These are phyloP conservation scores for Gaeumannomyces tritici DNA, from an alignment of 2,329 filamentous ascomycete species.

Conservation along the genomic window DNA sequence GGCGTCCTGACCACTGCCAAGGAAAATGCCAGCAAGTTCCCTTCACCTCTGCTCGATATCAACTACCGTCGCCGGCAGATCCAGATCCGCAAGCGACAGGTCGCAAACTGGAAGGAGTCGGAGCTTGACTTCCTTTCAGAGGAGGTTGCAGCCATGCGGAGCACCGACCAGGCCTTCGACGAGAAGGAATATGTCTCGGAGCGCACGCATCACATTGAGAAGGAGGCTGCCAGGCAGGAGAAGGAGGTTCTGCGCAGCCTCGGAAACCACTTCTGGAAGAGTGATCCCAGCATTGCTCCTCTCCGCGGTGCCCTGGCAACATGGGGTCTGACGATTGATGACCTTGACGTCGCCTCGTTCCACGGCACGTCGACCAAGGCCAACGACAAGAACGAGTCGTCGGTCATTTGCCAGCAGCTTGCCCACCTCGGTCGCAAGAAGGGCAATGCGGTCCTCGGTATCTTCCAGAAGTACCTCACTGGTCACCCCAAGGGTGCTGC, in stretches of 20 bases:
- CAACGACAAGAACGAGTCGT: constrained; percentile 99
- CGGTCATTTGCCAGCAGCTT: constrained; percentile 93
- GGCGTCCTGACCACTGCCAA: constrained; percentile 94
- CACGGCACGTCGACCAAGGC: constrained; percentile 97
- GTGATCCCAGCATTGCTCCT: constrained; percentile 85
- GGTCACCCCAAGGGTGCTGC: constrained; percentile 98
- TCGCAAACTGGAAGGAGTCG: constrained; percentile 93
- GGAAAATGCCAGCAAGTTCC: constrained; percentile 84
- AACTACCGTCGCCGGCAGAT: constrained; percentile 95
- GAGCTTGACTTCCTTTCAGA: constrained; percentile 90
- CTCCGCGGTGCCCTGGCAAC: constrained; percentile 92
- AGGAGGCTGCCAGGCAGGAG: constrained; percentile 79
- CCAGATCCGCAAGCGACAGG: constrained; percentile 84
- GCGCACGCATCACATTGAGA: constrained; percentile 77
- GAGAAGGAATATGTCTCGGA: constrained; percentile 80
- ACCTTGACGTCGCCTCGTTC: constrained; percentile 92
- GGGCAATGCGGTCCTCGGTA: constrained; percentile 90
- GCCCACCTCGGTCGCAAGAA: constrained; percentile 89
- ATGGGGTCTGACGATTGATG: constrained; percentile 96
- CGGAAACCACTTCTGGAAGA: constrained; percentile 99
- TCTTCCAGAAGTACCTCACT: constrained; percentile 99
- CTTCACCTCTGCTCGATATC: constrained; percentile 91
- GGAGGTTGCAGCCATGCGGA: constrained; percentile 84
- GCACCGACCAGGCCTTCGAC: constrained; percentile 63
- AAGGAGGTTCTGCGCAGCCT: constrained; percentile 87